Base-by-base conservation (phyloP, 257 asterid species). In the Ehretia macrophylla region DNA sequence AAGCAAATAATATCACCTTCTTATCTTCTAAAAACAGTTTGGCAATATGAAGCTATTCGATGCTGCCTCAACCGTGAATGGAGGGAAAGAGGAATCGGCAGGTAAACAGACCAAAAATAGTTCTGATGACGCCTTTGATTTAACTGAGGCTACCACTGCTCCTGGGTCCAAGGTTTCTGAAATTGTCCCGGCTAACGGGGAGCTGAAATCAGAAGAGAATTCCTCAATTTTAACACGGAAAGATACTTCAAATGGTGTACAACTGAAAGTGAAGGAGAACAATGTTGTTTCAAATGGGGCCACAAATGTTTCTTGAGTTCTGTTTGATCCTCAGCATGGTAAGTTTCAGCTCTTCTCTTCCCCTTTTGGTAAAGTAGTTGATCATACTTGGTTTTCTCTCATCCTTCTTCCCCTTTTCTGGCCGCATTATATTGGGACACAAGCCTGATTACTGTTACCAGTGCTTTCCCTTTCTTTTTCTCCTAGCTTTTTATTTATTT, bases 21-120 rank as follows among this genome's bases (percentile, higher is more conserved):
- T n/a, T 14, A 18, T 39, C 48, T 51, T 55, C 40, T 14, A 35
- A 46, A n/a, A 56, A 44, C 72, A 69, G 76, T 70, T 62, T 49
- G 64, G 69, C 23, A 64, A 52, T 51, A 59, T 62, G 49, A 62
- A 49, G 10, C 32, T 50, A 40, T 22, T 14, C 27, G 65, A 64
- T 14, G 40, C 53, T 42, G 54, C 38, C 17, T 23, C 45, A 18
- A 21, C 68, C 17, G 60, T 39, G 50, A 42, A 20, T 56, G 21
- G 23, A 18, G 70, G 61, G 18, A 66, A 54, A 62, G 65, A 59
- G 19, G 73, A 62, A 40, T 17, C 17, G 17, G 19, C n/a, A 1
- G 38, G 44, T 49, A 69, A 61, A 27, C 47, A 14, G 17, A 49
- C 47, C 20, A 52, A 65, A 18, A 38, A 55, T 14, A 14, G 23